A percentile compares a stretch with the other conserved stretches of the same genome.
Conservation (phyloP, 2,329 filamentous ascomycete species). For the Colletotrichum paranaense region DNA sequence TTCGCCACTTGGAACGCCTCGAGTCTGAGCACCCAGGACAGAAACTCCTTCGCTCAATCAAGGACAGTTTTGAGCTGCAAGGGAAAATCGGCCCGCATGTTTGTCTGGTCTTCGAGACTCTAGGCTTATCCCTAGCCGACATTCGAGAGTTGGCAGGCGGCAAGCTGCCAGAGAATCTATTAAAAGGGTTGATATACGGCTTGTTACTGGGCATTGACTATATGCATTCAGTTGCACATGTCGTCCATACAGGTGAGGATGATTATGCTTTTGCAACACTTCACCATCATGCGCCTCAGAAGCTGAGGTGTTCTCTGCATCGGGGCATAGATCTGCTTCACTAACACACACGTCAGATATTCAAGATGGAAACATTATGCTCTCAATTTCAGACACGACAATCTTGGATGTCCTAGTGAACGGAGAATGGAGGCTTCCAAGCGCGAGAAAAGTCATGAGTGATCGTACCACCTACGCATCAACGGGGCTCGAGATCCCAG, state of each 20-base stretch:
- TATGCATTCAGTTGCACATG: constrained; percentile 21
- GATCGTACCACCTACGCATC: constrained; percentile 44
- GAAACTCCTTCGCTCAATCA: not conserved
- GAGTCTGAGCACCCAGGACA: constrained; percentile 25
- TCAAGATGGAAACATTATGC: constrained; percentile 40
- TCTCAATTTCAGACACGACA: constrained; percentile 34
- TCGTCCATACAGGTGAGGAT: constrained; percentile 31
- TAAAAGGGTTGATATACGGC: constrained; percentile 22
- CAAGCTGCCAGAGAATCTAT: constrained; percentile 21
- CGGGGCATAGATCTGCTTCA: too few relatives aligned
- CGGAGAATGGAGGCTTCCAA: constrained; percentile 35
- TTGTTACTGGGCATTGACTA: constrained; percentile 25
- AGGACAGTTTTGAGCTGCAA: constrained; percentile 14
- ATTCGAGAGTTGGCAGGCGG: constrained; percentile 32
- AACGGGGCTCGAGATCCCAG: constrained; percentile 40
- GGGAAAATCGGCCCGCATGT: constrained; percentile 15
- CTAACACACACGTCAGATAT: constrained; percentile 34
- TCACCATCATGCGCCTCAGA: too few relatives aligned
- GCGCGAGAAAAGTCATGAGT: constrained; percentile 41
- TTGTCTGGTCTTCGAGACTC: constrained; percentile 23
- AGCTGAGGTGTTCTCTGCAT: too few relatives aligned
- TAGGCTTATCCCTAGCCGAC: constrained; percentile 29
- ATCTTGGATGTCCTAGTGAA: constrained; percentile 34
- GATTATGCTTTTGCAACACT: not conserved
- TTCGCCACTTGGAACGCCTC: not conserved